Base-by-base conservation (phyloP, 305 asterid genomes). In the Fraxinus sp. region DNA sequence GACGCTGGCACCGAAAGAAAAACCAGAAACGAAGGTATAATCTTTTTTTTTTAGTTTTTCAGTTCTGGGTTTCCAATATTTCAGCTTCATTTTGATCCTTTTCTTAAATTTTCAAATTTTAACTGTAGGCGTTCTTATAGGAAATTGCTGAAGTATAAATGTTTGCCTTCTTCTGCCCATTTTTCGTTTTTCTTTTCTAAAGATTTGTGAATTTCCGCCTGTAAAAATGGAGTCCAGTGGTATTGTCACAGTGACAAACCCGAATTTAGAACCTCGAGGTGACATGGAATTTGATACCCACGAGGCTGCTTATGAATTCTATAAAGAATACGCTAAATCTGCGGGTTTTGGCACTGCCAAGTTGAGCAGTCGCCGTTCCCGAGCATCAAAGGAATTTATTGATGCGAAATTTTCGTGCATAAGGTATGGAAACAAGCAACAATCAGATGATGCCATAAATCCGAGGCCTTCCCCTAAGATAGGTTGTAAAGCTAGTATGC, bases 401-500 rank as follows among this genome's bases (percentile, higher is more conserved):
- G 99, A 94, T 80, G 99, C 99, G 2, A 95, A 95, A 82, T 95
- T 94, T 84, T 91, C 99, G 16, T 95, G 99, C 90, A 93, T 92
- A 80, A 90, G 98, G 86, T 94, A 95, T 78, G 99, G 98, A 16
- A 94, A 89, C 81, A 93, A 92, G 91, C 99, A 94, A 70, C 97
- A 94, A 82, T 95, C 99, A 0, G 98, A 95, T 66, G 97, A 94
- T 82, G 98, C 97, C 22, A 86, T 90, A 81, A 94, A 93, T 78
- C 98, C 97, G 8, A 90, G 99, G 88, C 98, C 99, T 77, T 93
- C 97, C 0, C 97, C 98, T 5, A 95, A 95, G 85, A 95, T 93
- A 80, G 99, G 97, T 7, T 95, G 99, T 87, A 94, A 95, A 85
- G 99, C 99, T 77, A 94, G 99, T 85, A 89, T 95, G 97, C 98